Percentiles rank a stretch among this genome's conserved stretches.
Evolutionary conservation across 257 asterid species (phyloP).

Genomic region (Nicotiana tomentosiformis): DNA sequence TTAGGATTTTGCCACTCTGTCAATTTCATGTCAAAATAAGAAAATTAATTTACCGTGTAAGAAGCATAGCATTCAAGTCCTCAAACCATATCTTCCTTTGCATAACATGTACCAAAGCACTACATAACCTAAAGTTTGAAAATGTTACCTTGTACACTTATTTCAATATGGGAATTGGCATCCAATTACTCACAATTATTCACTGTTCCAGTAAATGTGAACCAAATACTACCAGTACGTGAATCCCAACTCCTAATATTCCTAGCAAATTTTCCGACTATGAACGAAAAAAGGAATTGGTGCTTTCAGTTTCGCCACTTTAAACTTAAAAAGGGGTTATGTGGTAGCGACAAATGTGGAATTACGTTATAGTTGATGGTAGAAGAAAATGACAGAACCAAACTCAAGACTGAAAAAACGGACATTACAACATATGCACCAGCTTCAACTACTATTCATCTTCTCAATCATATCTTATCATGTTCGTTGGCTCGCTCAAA

Average conservation of each 20-base stretch:
- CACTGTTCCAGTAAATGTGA: not conserved
- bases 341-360: not conserved
- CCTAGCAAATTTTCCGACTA: not conserved
- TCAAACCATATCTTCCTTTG: not conserved
- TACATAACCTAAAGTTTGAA: not conserved
- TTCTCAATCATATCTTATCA: conserved; percentile 40
- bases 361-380: not conserved
- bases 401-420: not conserved
- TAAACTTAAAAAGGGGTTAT: not conserved
- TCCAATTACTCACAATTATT: not conserved
- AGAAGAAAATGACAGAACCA: not conserved
- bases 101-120: not conserved
- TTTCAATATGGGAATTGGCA: not conserved
- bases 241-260: not conserved
- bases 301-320: not conserved
- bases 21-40: not conserved
- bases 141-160: not conserved
- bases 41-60: not conserved
- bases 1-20: not conserved
- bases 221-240: not conserved
- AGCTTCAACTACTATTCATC: not conserved
- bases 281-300: not conserved
- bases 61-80: not conserved
- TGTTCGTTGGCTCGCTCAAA: conserved; percentile 72
- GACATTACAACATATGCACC: not conserved